Conservation (phyloP, 2,329 filamentous ascomycete genomes). For the Pseudocercospora ulei region DNA sequence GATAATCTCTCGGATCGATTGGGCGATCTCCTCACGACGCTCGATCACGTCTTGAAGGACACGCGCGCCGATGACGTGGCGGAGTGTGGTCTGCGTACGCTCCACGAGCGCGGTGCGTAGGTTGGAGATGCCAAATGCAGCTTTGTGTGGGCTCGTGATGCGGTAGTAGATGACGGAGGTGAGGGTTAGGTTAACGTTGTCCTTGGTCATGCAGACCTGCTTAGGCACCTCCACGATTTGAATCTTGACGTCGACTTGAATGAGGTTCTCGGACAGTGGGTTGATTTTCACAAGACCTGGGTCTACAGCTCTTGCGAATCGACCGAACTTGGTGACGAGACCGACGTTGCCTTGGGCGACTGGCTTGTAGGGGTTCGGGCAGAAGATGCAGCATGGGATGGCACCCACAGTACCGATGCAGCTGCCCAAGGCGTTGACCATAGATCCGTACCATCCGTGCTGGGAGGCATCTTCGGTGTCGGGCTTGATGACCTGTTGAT, state of each 20-base stretch:
- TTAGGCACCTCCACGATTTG: constrained; percentile 94
- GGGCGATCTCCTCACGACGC: constrained; percentile 90
- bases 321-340: constrained; percentile 87
- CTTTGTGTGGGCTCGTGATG: constrained; percentile 89
- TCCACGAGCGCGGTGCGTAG: constrained; percentile 93
- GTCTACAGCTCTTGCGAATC: constrained; percentile 90
- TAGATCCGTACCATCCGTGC: constrained; percentile 64
- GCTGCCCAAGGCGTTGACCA: constrained; percentile 70
- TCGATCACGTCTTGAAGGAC: constrained; percentile 97
- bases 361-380: constrained; percentile 59
- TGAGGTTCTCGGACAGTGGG: constrained; percentile 78
- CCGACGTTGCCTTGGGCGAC: constrained; percentile 91
- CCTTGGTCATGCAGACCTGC: constrained; percentile 98
- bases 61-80: constrained; percentile 89
- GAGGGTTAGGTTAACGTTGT: constrained; percentile 88
- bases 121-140: constrained; percentile 91
- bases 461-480: constrained; percentile 55
- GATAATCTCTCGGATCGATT: constrained; percentile 92
- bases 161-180: constrained; percentile 99
- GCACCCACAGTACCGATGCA: constrained; percentile 71
- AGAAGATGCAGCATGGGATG: constrained; percentile 81
- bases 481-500: constrained; percentile 44
- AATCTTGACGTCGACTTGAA: constrained; percentile 96
- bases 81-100: constrained; percentile 93
- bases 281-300: constrained; percentile 97